Conservation (phyloP, 345 rosid genomes). For the Eucalyptus albens region DNA sequence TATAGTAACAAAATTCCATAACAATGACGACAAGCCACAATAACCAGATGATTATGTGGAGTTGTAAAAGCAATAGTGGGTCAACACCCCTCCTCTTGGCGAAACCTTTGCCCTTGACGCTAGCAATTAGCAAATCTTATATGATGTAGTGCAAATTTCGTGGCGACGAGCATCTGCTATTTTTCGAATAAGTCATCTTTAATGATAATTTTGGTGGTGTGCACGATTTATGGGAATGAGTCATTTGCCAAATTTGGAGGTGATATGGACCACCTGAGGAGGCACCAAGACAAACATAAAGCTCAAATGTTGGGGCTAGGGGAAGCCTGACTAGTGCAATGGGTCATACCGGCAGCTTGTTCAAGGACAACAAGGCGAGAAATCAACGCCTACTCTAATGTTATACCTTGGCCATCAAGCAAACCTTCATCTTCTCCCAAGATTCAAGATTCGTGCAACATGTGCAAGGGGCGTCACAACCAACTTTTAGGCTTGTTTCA, state of each 20-base stretch:
- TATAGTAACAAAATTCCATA: not conserved
- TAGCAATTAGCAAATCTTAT: not conserved
- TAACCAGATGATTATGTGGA: not conserved
- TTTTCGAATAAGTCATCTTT: fast-evolving
- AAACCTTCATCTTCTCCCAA: not conserved
- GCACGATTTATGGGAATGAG: not conserved
- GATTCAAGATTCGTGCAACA: too few relatives aligned
- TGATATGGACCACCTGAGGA: not conserved
- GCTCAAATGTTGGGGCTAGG: not conserved
- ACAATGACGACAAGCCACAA: not conserved
- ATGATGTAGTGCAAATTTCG: not conserved
- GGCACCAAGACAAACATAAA: not conserved
- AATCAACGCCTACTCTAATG: not conserved
- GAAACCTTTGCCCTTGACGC: not conserved
- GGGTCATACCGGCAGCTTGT: not conserved
- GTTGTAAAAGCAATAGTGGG: not conserved
- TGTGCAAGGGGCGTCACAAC: not conserved
- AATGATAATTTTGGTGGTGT: too few relatives aligned
- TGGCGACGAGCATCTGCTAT: not conserved
- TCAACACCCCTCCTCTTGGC: not conserved
- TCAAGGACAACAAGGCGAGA: not conserved
- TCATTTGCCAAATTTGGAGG: not conserved
- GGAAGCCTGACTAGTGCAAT: not conserved
- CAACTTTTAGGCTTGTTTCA: fast-evolving
- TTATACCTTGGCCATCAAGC: not conserved